phyloP scores from a whole-genome alignment of 139 green algal species.

The Chlamydomonas incerta region DNA sequence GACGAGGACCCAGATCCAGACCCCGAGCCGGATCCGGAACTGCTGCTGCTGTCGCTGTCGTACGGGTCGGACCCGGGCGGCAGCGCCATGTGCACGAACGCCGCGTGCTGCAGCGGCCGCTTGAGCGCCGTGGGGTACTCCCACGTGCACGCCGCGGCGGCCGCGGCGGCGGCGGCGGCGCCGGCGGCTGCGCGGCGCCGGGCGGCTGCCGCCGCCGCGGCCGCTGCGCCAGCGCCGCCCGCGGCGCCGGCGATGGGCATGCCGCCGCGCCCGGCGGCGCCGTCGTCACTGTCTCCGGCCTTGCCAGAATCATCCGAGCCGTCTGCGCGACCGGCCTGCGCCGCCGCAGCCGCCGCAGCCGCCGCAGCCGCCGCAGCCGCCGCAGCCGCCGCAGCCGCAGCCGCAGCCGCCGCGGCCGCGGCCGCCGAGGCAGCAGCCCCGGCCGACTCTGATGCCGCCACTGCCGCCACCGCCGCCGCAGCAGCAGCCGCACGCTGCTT shows the following conservation, averaged over 20 bases:
- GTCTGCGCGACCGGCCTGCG: no score
- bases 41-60: background rate
- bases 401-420: no score
- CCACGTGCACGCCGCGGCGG: background rate
- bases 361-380: no score
- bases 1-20: background rate
- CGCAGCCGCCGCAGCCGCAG: no score
- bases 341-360: no score
- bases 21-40: no score
- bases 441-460: no score
- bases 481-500: background rate
- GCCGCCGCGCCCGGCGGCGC: no score
- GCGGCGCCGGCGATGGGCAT: background rate
- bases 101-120: background rate
- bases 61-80: background rate
- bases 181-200: background rate
- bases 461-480: background rate
- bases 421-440: no score
- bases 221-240: background rate
- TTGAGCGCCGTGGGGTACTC: slow-evolving; percentile 29
- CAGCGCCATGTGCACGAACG: background rate
- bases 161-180: background rate
- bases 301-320: no score
- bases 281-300: background rate
- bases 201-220: no score